These are phyloP conservation scores for Crassisporium funariophilum DNA, from an alignment of 768 basidiomycete species.

Conservation along the genomic window DNA sequence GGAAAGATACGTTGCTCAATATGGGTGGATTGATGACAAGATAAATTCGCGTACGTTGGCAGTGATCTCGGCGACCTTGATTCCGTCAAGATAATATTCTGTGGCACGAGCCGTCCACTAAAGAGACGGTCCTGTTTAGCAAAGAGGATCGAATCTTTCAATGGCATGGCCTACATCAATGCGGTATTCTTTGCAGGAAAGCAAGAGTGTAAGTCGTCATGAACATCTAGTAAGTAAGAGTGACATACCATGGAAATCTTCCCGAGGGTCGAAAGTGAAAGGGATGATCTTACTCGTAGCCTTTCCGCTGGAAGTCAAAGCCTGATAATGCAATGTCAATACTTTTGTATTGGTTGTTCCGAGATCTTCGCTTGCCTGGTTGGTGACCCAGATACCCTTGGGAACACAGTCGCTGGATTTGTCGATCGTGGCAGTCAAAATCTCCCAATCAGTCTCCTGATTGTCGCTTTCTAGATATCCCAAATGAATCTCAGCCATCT, in stretches of 20 bases:
- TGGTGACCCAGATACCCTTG: constrained; percentile 39
- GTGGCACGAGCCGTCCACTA: constrained; percentile 34
- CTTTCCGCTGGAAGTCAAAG: too few species aligned
- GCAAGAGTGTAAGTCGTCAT: neutral
- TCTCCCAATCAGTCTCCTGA: constrained; percentile 38
- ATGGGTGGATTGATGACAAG: too few species aligned
- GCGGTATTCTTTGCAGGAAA: constrained; percentile 31
- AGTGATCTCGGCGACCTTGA: constrained; percentile 31
- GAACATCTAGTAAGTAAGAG: neutral
- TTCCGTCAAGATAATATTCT: constrained; percentile 36
- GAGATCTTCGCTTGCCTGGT: too few species aligned
- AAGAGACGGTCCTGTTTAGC: neutral
- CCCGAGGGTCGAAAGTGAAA: constrained; percentile 34
- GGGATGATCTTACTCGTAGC: constrained; percentile 28
- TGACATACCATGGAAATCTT: constrained; percentile 35
- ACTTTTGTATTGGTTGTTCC: too few species aligned
- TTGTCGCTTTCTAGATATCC: constrained; percentile 34
- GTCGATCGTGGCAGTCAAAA: constrained; percentile 35
- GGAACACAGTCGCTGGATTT: constrained; percentile 27
- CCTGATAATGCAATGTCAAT: too few species aligned
- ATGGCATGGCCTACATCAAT: constrained; percentile 35
- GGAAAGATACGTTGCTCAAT: too few species aligned
- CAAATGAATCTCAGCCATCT: too few species aligned
- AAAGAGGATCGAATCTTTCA: neutral
- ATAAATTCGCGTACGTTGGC: constrained; percentile 29